Conservation (phyloP, 1,139 yeast species). For the Sugiyamaella xylanicola region DNA sequence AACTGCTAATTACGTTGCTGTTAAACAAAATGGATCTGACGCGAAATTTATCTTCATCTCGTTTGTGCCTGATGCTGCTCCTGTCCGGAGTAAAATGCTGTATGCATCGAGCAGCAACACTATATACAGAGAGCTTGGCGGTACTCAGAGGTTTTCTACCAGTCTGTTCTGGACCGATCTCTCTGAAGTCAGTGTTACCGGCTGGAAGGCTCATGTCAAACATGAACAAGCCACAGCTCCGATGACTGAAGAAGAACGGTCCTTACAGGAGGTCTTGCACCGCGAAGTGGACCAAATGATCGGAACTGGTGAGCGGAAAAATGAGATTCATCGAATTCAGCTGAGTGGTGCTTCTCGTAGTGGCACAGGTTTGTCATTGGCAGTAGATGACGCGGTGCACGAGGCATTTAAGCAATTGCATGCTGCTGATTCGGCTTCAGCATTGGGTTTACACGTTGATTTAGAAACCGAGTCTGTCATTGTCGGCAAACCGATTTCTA, state of each 20-base stretch:
- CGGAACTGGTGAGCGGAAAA: constrained; percentile 37
- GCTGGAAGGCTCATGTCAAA: constrained; percentile 49
- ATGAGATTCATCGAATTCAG: constrained; percentile 30
- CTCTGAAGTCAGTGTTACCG: constrained; percentile 58
- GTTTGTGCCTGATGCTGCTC: constrained; percentile 84
- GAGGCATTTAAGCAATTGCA: constrained; percentile 25
- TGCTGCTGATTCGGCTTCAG: constrained; percentile 19
- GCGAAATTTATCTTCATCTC: constrained; percentile 60
- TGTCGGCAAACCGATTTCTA: constrained; percentile 29
- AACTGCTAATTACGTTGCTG: constrained; percentile 62
- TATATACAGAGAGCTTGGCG: constrained; percentile 70
- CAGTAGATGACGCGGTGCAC: constrained; percentile 31
- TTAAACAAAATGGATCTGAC: constrained; percentile 45
- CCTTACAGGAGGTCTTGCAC: constrained; percentile 46
- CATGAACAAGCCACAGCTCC: constrained; percentile 49
- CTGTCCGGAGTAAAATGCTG: constrained; percentile 84
- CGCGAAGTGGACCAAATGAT: constrained; percentile 40
- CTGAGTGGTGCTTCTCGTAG: constrained; percentile 25
- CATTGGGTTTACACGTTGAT: constrained; percentile 40
- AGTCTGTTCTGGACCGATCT: constrained; percentile 58
- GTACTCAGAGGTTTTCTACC: constrained; percentile 58
- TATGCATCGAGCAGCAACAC: constrained; percentile 90
- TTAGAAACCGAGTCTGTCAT: constrained; percentile 43
- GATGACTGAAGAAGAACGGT: constrained; percentile 63
- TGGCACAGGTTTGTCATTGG: constrained; percentile 28